Base-by-base conservation (phyloP, 345 rosid genomes). In the Aquilaria yunnanensis region DNA sequence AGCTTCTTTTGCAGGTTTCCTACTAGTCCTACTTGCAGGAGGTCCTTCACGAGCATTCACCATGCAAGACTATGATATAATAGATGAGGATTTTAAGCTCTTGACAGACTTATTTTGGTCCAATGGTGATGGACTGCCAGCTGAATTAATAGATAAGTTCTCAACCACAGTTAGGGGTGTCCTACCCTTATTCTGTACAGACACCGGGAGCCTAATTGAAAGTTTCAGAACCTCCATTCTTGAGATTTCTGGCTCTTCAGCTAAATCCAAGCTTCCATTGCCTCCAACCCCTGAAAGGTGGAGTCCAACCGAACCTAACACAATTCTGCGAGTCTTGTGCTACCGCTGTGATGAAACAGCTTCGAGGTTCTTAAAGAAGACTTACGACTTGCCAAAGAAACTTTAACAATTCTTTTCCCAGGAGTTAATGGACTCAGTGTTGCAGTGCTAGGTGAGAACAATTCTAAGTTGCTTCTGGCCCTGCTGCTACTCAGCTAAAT, bases 1-100 rank as follows among this genome's bases (percentile, higher is more conserved):
- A 78, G 97, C 99, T 71, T 94, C 99, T 61, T 90, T 86, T 23
- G 99, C 90, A 16, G 96, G 99, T 49, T 83, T 94, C 62, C 68
- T 88, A 69, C 63, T 94, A 33, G 95, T 90, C 69, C 75, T 94
- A 77, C 96, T 94, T 10, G 97, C 97, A 0, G 97, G 99, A 64
- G 97, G 97, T 48, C 96, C 99, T 32, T 75, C 82, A 5, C 96
- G 97, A 37, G 74, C 88, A 57, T 94, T 94, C 72, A 59, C 81
- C 12, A 56, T 59, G 54, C 90, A 76, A 72, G 96, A 94, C 65
- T 86, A 85, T 11, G 78, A 73, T 31, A 66, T 77, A 0, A 77
- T 94, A 52, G 88, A 87, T 16, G 97, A 88, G 56, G 99, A 94
- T 77, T 86, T 94, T 69, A 86, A 87, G 78, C 68, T 75, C 59